Base-by-base conservation (phyloP, 228 moss, liverwort and hornwort species). In the Sphagnum magellanicum region DNA sequence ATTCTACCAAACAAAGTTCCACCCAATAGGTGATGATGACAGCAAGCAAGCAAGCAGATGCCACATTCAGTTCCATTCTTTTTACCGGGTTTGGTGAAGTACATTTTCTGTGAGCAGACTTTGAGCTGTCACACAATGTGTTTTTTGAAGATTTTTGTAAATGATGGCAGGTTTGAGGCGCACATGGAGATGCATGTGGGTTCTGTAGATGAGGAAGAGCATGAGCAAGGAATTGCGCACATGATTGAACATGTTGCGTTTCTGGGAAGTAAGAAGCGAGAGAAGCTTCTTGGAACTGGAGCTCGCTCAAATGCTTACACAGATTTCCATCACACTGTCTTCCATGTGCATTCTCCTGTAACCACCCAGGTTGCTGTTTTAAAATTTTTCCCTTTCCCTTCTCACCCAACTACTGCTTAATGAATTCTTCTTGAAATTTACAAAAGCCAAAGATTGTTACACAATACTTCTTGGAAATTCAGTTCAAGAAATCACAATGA, bases 101-200 rank as follows among this genome's bases (percentile, higher is more conserved):
- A 32, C 32, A 32, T 32, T 32, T 32, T 32, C 32, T 32, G 32
- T 32, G 32, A 32, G 32, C 32, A 32, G 32, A 32, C 32, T 32
- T 32, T 32, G 32, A 32, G 32, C 32, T 32, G 32, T 32, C 3
- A 3, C 32, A 32, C 32, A 32, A 32, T 32, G 32, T 32, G 32
- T 32, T 32, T 32, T 32, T 32, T 32, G 32, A 32, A 32, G 32
- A 32, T 32, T 32, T 32, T 32, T 32, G 32, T 32, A 32, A 32
- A 32, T 32, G 32, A 32, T 32, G 32, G 50, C 91, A 98, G 98
- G 72, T 98, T 98, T 72, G 98, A 98, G 86, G 98, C 98, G 51
- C 98, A 98, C 17, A 98, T 98, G 93, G 98, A 98, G 86, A 98
- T 98, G 98, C 98, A 98, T 78, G 98, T 98, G 4, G 98, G 98